phyloP scores from a whole-genome alignment of 176 grass and related monocot species.

The Dendrocalamus sinicus region DNA sequence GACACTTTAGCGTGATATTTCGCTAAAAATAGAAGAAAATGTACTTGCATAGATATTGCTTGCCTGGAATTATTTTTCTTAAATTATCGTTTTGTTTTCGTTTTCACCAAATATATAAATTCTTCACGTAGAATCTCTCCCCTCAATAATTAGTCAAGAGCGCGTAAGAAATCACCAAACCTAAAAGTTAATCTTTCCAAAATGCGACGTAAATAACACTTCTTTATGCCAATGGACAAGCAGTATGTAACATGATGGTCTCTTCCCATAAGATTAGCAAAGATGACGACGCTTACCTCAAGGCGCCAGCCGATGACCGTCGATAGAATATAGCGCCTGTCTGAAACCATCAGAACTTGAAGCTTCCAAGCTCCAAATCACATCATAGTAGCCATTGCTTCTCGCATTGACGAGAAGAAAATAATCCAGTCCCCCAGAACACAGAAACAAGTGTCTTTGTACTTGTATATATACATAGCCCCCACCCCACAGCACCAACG shows the following conservation, averaged over 20 bases:
- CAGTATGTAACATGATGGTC: not conserved
- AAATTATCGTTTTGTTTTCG: not conserved
- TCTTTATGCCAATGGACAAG: not conserved
- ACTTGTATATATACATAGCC: not conserved
- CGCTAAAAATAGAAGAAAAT: not conserved
- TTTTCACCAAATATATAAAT: not conserved
- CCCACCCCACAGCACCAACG: not conserved
- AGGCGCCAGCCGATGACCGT: not conserved
- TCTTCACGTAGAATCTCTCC: conserved; percentile 15
- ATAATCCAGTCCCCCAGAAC: not conserved
- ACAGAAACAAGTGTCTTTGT: conserved; percentile 18
- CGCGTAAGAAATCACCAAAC: conserved; percentile 6
- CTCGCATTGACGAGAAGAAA: not conserved
- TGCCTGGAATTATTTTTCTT: not conserved
- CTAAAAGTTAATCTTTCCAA: not conserved
- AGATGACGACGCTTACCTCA: not conserved
- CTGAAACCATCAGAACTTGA: not conserved
- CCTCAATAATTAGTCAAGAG: not conserved
- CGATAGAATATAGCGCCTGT: not conserved
- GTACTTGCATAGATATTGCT: not conserved
- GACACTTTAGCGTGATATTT: conserved; percentile 27
- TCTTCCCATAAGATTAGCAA: conserved; percentile 17
- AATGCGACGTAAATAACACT: not conserved
- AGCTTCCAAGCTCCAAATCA: conserved; percentile 20
- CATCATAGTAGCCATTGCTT: not conserved